These are phyloP conservation scores for Nemophila menziesii DNA, from an alignment of 257 asterid species.

Conservation along the genomic window DNA sequence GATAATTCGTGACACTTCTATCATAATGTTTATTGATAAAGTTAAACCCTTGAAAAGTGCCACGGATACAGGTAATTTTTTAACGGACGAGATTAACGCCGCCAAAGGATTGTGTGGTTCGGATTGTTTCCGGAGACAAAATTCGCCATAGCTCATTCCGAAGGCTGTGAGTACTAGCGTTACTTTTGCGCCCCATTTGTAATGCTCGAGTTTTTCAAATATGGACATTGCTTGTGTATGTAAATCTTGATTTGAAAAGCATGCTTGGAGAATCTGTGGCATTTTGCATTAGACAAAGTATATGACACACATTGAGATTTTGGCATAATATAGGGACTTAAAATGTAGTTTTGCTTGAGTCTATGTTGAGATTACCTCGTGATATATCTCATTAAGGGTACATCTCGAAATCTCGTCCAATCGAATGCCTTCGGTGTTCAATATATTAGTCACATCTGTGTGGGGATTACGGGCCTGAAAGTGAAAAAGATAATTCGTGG, in stretches of 20 bases:
- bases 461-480: conserved; percentile 33
- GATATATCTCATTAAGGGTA: conserved; percentile 38
- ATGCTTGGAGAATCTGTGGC: conserved; percentile 30
- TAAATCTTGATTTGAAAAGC: conserved; percentile 24
- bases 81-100: conserved; percentile 24
- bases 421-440: conserved; percentile 20
- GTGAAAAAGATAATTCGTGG: too few relatives aligned
- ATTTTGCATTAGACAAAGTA: conserved; percentile 6
- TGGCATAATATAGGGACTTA: not conserved
- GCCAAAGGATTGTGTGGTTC: conserved; percentile 37
- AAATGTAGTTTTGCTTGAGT: not conserved
- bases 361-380: conserved; percentile 28
- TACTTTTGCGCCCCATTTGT: conserved; percentile 57
- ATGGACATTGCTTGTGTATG: conserved; percentile 37
- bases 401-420: conserved; percentile 31
- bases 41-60: conserved; percentile 32
- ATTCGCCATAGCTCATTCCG: conserved; percentile 27
- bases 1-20: conserved; percentile 34
- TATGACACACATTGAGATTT: not conserved
- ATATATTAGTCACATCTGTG: conserved; percentile 7
- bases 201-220: conserved; percentile 42
- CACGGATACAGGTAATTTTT: conserved; percentile 24
- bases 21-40: conserved; percentile 31
- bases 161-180: conserved; percentile 48
- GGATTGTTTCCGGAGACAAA: conserved; percentile 37